phyloP scores from a whole-genome alignment of 2,329 filamentous ascomycete species.

The Penicillium sp. region DNA sequence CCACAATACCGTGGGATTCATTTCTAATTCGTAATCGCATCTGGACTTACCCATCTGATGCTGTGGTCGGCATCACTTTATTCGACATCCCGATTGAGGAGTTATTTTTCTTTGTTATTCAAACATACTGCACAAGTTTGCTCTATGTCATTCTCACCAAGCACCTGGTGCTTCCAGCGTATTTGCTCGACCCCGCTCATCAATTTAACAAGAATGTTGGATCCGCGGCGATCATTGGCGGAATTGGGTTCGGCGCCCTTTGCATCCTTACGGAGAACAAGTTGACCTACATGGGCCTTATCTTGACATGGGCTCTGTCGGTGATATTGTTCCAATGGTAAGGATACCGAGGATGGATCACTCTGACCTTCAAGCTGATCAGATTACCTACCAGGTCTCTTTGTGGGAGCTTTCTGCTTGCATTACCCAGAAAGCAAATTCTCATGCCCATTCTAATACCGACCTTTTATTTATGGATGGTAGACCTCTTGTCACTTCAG shows the following conservation, averaged over 20 bases:
- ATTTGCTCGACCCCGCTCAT: constrained; percentile 52
- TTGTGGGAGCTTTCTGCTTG: neutral
- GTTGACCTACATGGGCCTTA: constrained; percentile 70
- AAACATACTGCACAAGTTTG: constrained; percentile 69
- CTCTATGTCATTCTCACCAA: constrained; percentile 73
- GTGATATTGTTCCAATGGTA: constrained; percentile 69
- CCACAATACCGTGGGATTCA: constrained; percentile 78
- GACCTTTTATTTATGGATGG: constrained; percentile 73
- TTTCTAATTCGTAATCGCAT: constrained; percentile 71
- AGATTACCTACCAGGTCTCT: neutral
- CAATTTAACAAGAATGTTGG: neutral
- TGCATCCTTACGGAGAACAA: neutral
- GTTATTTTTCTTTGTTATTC: constrained; percentile 77
- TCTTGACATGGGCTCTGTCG: constrained; percentile 71
- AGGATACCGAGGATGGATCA: constrained; percentile 48
- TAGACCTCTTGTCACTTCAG: constrained; percentile 71
- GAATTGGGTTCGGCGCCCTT: constrained; percentile 9
- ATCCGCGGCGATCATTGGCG: constrained; percentile 1
- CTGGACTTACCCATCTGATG: constrained; percentile 73
- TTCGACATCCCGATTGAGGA: constrained; percentile 73
- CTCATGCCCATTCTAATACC: constrained; percentile 66
- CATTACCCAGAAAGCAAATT: constrained; percentile 38
- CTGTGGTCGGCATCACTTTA: constrained; percentile 67
- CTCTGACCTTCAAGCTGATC: neutral
- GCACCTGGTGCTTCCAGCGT: constrained; percentile 62